Conservation (phyloP, 306 rosid species). For the Clitoria ternatea region DNA sequence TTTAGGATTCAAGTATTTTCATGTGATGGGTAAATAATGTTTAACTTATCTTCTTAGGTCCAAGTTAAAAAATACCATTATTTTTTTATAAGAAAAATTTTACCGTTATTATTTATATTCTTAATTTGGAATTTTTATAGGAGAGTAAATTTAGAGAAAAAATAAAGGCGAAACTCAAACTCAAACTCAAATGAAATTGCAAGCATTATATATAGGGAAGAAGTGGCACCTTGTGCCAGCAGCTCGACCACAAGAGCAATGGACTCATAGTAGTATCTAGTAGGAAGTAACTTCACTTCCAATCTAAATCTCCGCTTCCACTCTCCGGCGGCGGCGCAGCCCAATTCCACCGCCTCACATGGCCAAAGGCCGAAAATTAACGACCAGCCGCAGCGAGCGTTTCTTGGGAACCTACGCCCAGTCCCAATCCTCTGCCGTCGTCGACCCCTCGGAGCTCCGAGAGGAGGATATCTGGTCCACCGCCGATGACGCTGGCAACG, state of each 20-base stretch:
- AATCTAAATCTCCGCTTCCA: background rate
- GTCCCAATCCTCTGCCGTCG: conserved; percentile 28
- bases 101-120: background rate
- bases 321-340: background rate
- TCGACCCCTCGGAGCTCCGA: conserved; percentile 58
- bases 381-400: conserved; percentile 71
- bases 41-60: too few relatives aligned
- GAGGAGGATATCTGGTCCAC: conserved; percentile 88
- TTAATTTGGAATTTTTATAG: too few relatives aligned
- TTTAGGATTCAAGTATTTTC: too few relatives aligned
- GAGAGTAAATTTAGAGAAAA: conserved; percentile 56
- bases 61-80: background rate
- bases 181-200: conserved; percentile 81
- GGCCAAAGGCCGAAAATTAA: conserved; percentile 88
- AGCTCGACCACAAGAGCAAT: conserved; percentile 33
- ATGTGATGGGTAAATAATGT: too few relatives aligned
- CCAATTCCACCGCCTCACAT: conserved; percentile 41
- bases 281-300: background rate
- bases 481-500: conserved; percentile 27
- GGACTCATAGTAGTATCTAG: conserved; percentile 16
- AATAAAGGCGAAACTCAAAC: conserved; percentile 56
- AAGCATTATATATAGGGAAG: conserved; percentile 54
- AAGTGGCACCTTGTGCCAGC: conserved; percentile 11
- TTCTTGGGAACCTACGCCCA: conserved; percentile 54
- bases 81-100: background rate